These are phyloP conservation scores for Lasiosphaeriaceae sp. DNA, from an alignment of 495 filamentous ascomycete species.

Conservation along the genomic window DNA sequence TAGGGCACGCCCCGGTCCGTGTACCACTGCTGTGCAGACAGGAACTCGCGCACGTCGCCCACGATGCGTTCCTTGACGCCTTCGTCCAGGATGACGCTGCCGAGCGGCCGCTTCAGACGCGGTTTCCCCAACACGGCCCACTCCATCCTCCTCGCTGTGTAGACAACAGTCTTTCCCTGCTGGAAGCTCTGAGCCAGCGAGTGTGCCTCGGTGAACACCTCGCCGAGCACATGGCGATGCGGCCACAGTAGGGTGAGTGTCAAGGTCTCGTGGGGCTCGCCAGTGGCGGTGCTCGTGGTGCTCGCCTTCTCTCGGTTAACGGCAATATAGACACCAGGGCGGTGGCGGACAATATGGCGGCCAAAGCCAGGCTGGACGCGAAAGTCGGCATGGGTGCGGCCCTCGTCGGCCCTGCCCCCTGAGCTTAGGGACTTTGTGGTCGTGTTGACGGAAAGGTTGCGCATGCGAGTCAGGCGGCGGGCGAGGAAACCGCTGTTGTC, in stretches of 20 bases:
- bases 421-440: constrained; percentile 56
- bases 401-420: constrained; percentile 59
- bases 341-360: constrained; percentile 78
- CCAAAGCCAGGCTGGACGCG: constrained; percentile 87
- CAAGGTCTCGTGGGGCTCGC: constrained; percentile 89
- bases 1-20: constrained; percentile 93
- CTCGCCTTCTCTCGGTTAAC: constrained; percentile 80
- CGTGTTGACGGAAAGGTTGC: constrained; percentile 45
- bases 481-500: constrained; percentile 42
- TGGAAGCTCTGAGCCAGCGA: constrained; percentile 66
- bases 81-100: constrained; percentile 81
- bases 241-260: constrained; percentile 88
- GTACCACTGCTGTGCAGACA: constrained; percentile 80
- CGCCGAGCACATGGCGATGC: constrained; percentile 78
- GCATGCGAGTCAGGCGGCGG: constrained; percentile 45
- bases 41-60: constrained; percentile 78
- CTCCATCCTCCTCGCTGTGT: constrained; percentile 71
- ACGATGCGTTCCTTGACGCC: constrained; percentile 86
- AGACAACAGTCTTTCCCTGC: constrained; percentile 94
- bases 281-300: constrained; percentile 66
- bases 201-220: constrained; percentile 82
- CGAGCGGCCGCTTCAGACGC: constrained; percentile 77
- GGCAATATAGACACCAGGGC: constrained; percentile 72
- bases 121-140: constrained; percentile 89
- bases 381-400: constrained; percentile 72